Evolutionary conservation across 1,139 yeast genomes (phyloP).

Genomic region (Taphrina wiesneri): DNA sequence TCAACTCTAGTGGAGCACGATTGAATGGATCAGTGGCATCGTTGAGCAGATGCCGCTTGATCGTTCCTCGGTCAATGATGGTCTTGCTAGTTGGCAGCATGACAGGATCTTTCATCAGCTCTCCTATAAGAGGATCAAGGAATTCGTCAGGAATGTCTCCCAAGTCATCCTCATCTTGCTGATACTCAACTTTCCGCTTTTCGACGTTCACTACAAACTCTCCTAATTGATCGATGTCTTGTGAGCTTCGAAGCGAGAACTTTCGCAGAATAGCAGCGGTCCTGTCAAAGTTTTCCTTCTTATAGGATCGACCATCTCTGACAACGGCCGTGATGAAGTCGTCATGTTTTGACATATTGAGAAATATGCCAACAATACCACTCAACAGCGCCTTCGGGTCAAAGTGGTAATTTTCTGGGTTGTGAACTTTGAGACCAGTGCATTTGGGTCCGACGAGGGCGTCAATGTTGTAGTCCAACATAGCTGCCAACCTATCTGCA

Average conservation of each 20-base stretch:
- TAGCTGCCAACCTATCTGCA: conserved; percentile 90
- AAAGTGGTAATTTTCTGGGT: conserved; percentile 81
- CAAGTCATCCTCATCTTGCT: conserved; percentile 61
- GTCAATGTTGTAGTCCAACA: conserved; percentile 87
- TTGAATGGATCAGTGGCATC: conserved; percentile 98
- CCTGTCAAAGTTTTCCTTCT: conserved; percentile 62
- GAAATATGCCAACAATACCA: conserved; percentile 71
- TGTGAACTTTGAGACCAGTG: conserved; percentile 76
- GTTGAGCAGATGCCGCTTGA: conserved; percentile 88
- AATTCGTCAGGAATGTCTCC: conserved; percentile 97
- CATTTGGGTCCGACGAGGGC: conserved; percentile 95
- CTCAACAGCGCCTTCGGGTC: conserved; percentile 73
- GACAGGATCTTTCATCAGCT: conserved; percentile 95
- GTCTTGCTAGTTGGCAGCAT: conserved; percentile 81
- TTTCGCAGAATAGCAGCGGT: conserved; percentile 68
- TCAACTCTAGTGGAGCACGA: conserved; percentile 83
- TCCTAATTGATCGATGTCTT: conserved; percentile 55
- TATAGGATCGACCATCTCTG: conserved; percentile 84
- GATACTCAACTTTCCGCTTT: conserved; percentile 52
- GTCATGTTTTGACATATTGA: conserved; percentile 63
- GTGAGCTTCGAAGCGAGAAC: conserved; percentile 56
- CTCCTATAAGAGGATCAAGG: conserved; percentile 93
- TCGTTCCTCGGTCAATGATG: conserved; percentile 83
- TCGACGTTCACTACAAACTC: conserved; percentile 68
- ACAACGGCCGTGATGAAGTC: conserved; percentile 80